phyloP scores from a whole-genome alignment of 352 stramenopile species.

The Phytophthora kernoviae region DNA sequence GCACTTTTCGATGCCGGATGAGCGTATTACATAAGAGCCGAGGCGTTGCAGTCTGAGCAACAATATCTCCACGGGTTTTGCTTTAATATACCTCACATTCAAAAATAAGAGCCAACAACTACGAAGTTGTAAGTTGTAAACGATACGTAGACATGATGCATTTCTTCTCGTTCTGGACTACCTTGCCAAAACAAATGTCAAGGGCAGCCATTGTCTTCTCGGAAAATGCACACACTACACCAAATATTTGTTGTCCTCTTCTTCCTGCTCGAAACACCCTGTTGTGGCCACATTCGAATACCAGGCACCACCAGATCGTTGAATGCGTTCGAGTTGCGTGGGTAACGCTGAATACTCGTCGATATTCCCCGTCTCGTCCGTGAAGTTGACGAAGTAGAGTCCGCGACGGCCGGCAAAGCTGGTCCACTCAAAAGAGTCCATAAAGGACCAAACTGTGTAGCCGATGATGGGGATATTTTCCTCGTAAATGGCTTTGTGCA shows the following conservation, averaged over 20 bases:
- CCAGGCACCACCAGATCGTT: conserved; percentile 49
- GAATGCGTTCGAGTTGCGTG: conserved; percentile 41
- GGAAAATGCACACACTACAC: conserved; percentile 6
- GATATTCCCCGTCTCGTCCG: conserved; percentile 31
- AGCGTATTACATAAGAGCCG: no score
- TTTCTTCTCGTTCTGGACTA: no score
- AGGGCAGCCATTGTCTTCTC: no score
- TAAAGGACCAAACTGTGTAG: conserved; percentile 92
- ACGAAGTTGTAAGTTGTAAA: no score
- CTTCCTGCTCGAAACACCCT: conserved; percentile 33
- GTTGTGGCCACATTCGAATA: conserved; percentile 34
- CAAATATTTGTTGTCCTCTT: conserved; percentile 34
- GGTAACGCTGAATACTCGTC: conserved; percentile 29
- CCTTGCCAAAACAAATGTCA: no score
- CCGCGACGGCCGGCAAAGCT: conserved; percentile 52
- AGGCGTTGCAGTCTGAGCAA: no score
- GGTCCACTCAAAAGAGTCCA: conserved; percentile 39
- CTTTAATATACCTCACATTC: no score
- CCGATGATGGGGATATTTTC: conserved; percentile 71
- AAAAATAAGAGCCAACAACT: no score
- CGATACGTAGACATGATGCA: no score
- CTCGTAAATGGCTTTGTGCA: conserved; percentile 53
- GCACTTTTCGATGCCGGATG: no score
- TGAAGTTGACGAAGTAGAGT: conserved; percentile 66
- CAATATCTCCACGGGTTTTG: no score